Base-by-base conservation (phyloP, 1,284 basidiomycete genomes). In the Athelia psychrophila region DNA sequence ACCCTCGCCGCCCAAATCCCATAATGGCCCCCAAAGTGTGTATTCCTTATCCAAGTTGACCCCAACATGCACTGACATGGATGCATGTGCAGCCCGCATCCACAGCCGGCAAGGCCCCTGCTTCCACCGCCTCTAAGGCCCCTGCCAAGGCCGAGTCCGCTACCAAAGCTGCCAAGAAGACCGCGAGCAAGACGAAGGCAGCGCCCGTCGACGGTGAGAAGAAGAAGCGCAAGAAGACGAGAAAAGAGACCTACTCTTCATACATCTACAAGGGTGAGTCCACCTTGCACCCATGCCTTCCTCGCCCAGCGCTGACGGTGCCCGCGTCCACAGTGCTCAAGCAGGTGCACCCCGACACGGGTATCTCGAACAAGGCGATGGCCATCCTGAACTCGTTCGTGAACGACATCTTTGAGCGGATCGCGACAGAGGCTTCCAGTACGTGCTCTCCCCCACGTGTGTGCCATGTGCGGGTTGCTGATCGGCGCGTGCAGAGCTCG, bases 301-400 rank as follows among this genome's bases (percentile, higher is more conserved):
- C 16, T 36, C 18, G n/a, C n/a, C n/a, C n/a, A n/a, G n/a, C n/a
- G n/a, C n/a, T n/a, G 27, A 40, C 44, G 42, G 23, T 13, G 33
- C 53, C 64, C 35, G 63, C 53, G 51, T 23, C 20, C 45, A 33
- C 46, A 68, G 83, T 85, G 53, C 74, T 85, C 57, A 84, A 84
- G 75, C 80, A 82, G 62, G 86, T 88, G 54, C 86, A 87, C 75
- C 85, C 86, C 58, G 86, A 88, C 67, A 87, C 84, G 57, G 86
- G 85, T 80, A 86, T 87, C 73, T 78, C 81, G 48, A 87, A 86
- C 80, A 88, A 88, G 74, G 84, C 84, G 48, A 88, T 88, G 86
- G 77, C 80, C 51, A 86, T 88, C 66, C 71, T 88, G 54, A 86
- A 86, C 78, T 86, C 83, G 10, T 85, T 84, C 64, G 81, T 84